Evolutionary conservation across 2,329 filamentous ascomycete species (phyloP), one percentile per base, ranked within the genome.

Genomic region (Trichoderma afroharzianum): DNA sequence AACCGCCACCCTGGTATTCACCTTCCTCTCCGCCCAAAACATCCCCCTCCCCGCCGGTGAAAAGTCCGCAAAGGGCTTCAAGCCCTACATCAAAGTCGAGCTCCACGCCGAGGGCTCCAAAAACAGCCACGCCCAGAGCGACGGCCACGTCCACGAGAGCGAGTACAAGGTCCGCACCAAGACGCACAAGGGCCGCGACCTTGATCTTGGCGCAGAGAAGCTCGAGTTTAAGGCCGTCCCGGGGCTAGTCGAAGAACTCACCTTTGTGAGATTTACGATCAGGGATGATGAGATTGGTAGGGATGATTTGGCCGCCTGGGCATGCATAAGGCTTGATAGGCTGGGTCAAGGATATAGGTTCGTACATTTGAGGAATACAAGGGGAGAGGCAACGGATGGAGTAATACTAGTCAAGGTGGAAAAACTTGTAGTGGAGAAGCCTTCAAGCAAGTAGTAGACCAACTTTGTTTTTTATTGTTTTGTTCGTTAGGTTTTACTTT

Each of bases 251-350:
- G 88, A 92, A 67, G 88, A 92, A 77, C 83, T 95, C 73, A 89
- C 90, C 33, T 95, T 94, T 82, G 85, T 94, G 68, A 86, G 92
- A 77, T 93, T 98, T 84, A 94, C 97, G 76, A 86, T 98, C 75
- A 92, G 94, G 80, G 93, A 98, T 79, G 92, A 97, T 75, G 92
- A 95, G 80, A 88, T 95, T 75, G 90, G 91, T 4, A 87, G 88
- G 73, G 94, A 98, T 77, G 88, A 92, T 72, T 81, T 97, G 71
- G 91, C 94, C 12, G 94, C 92, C 3, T 98, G 96, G 96, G 90
- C 93, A 2, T 97, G 94, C 78, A 91, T 97, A 76, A 88, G 94
- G 50, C 87, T 98, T 26, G 94, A 98, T 81, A 88, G 94, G 8
- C 81, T 98, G 72, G 89, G 89, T 72, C 83, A 87, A 39, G 95